These are phyloP conservation scores for Pilaira anomala DNA, from an alignment of 192 early-diverging fungal genomes.

Conservation along the genomic window DNA sequence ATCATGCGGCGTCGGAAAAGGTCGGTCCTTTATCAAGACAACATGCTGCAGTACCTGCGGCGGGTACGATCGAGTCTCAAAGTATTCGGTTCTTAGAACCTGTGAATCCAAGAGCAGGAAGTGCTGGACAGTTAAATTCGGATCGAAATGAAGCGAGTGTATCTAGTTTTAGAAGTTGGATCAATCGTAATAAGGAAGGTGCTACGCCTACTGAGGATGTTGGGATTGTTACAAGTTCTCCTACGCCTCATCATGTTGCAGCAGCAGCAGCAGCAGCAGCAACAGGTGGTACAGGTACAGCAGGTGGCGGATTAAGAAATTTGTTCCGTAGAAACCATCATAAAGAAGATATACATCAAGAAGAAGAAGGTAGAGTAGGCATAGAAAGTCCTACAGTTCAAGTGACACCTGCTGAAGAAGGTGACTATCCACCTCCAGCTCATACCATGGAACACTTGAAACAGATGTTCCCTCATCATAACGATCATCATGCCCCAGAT, in stretches of 20 bases:
- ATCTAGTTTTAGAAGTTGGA: conserved; percentile 18
- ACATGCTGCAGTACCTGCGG: not conserved
- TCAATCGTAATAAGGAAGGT: conserved; percentile 6
- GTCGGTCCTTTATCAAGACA: not conserved
- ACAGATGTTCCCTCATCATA: not conserved
- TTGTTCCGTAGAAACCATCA: conserved; percentile 1
- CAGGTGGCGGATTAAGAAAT: conserved; percentile 1
- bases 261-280: not conserved
- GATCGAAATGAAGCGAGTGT: conserved; percentile 14
- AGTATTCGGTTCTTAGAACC: conserved; percentile 38
- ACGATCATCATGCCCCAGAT: not conserved
- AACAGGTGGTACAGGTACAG: not conserved
- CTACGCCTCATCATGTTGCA: not conserved
- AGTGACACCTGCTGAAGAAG: not conserved
- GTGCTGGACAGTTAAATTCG: not conserved
- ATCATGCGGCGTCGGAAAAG: not conserved
- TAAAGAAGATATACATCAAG: too few species aligned
- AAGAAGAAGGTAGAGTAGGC: too few species aligned
- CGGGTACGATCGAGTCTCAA: conserved; percentile 15
- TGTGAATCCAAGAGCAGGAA: conserved; percentile 24
- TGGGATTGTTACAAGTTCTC: not conserved
- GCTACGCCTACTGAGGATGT: not conserved
- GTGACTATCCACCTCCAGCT: not conserved
- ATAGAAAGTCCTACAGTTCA: too few species aligned
- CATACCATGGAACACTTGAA: not conserved